Base-by-base conservation (phyloP, 1,284 basidiomycete species). In the Pyrrhoderma noxium region DNA sequence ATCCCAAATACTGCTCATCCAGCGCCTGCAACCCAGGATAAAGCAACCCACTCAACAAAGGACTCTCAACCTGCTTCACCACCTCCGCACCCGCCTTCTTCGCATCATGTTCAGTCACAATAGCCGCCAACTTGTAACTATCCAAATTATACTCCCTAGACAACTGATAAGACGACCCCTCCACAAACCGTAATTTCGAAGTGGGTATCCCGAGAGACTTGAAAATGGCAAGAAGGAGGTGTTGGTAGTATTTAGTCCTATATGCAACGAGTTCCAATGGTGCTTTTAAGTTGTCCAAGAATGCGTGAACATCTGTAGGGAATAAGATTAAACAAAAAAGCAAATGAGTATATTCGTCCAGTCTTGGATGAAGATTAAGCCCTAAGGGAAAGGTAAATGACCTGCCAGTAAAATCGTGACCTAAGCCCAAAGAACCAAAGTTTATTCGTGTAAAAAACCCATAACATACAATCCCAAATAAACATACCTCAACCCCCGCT, bases 1-100 rank as follows among this genome's bases (percentile, higher is more conserved):
- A 89, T 16, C 78, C 89, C 21, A 99, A 79, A 75, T 98, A 97
- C 71, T 99, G 84, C 69, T 99, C 96, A 62, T 99, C 96, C 21
- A 99, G 77, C 11, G 95, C 93, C 64, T 99, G 96, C 35, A 99
- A 69, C 34, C 94, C 92, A 0, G 95, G 95, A 77, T 99, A 99
- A 56, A 99, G 77, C 56, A 99, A 69, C 2, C 93, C 93, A 59
- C 88, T 91, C 50, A 99, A 74, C 45, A 97, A 70, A 0, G 96
- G 92, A 60, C 84, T 93, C 55, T 93, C 88, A 3, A 96, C 93
- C 68, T 97, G 94, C 71, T 99, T 99, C 60, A 99, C 96, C 46
- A 99, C 96, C 65, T 99, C 96, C 0, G 95, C 94, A n/a, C 96
- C 96, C 0, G 96, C 96, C 67, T 96, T 96, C 67, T 95, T 95